Base-by-base conservation (phyloP, 2,329 filamentous ascomycete genomes). In the Lachnellula subtilissima region DNA sequence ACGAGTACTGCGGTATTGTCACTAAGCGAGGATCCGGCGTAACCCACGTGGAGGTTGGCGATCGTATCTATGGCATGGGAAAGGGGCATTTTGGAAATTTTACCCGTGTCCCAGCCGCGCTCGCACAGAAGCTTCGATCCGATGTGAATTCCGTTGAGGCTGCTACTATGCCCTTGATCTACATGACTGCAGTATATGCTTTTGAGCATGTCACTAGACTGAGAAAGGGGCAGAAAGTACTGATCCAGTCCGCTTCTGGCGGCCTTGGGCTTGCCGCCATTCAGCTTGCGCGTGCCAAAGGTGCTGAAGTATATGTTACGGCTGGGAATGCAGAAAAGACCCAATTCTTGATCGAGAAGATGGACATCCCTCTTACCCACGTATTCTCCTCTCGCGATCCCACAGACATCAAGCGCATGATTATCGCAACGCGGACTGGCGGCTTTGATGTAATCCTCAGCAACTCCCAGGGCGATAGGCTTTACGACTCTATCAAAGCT, bases 281-380 rank as follows among this genome's bases (percentile, higher is more conserved):
- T 39, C 60, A 69, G 28, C 35, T 70, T 8, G 58, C 55, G 39
- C 56, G 63, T 22, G 59, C 58, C 42, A 45, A 66, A 9, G 65
- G 66, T 0, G 67, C 66, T 19, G 55, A 70, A 32, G 63, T 81
- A 5, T 76, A 75, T 54, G 71, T 70, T 2, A 79, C 74, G 0
- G 61, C 50, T 8, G 56, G 61, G 28, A 57, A 9, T 39, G 25
- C 36, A 17, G 50, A 36, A 15, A 59, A 59, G 51, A 22, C 25
- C 14, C 11, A 52, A 17, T 54, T 71, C 22, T 50, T 73, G 0
- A 56, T 65, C 4, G 47, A 64, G 2, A 42, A 54, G 4, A 61
- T 59, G 46, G 64, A 63, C 2, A 67, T 81, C 7, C 65, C 72
- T 0, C 43, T 66, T 0, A 55, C 68, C 1, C 67, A 68, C 19